Evolutionary conservation across 1,284 basidiomycete genomes (phyloP).

Genomic region (Phlebopus sp.): DNA sequence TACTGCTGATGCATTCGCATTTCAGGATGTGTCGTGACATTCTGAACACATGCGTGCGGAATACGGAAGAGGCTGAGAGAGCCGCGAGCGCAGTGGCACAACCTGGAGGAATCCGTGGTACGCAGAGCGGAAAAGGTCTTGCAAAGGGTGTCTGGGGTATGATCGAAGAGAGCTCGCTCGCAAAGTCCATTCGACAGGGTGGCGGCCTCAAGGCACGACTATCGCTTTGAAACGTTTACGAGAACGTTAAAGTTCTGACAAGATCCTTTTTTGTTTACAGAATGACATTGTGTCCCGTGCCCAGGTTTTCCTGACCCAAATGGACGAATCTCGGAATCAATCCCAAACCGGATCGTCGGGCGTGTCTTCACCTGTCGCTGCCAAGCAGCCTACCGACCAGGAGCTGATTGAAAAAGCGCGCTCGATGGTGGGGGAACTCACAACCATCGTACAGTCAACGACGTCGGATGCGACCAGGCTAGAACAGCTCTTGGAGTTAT

Average conservation of each 20-base stretch:
- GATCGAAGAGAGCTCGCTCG: constrained; percentile 79
- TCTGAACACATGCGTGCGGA: constrained; percentile 81
- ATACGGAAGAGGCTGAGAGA: constrained; percentile 80
- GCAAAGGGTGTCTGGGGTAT: constrained; percentile 75
- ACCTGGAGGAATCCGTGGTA: constrained; percentile 10
- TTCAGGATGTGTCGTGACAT: constrained; percentile 74
- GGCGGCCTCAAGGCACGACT: constrained; percentile 58
- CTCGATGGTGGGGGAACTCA: constrained; percentile 56
- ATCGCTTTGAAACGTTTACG: background rate
- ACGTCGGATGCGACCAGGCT: constrained; percentile 57
- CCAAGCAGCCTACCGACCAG: constrained; percentile 7
- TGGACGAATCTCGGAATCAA: constrained; percentile 33
- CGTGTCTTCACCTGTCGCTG: background rate
- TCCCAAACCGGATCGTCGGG: background rate
- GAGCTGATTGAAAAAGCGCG: constrained; percentile 49
- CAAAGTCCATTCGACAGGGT: constrained; percentile 60
- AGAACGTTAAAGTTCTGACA: no score
- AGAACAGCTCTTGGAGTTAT: constrained; percentile 67
- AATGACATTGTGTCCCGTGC: constrained; percentile 38
- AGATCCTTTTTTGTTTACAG: background rate
- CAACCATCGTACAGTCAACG: constrained; percentile 48
- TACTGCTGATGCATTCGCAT: background rate
- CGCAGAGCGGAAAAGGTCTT: constrained; percentile 36
- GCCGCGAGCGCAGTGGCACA: constrained; percentile 23
- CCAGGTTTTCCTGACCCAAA: constrained; percentile 43